These are phyloP conservation scores for Niveomyces coronatus DNA, from an alignment of 2,329 filamentous ascomycete genomes.

Conservation along the genomic window DNA sequence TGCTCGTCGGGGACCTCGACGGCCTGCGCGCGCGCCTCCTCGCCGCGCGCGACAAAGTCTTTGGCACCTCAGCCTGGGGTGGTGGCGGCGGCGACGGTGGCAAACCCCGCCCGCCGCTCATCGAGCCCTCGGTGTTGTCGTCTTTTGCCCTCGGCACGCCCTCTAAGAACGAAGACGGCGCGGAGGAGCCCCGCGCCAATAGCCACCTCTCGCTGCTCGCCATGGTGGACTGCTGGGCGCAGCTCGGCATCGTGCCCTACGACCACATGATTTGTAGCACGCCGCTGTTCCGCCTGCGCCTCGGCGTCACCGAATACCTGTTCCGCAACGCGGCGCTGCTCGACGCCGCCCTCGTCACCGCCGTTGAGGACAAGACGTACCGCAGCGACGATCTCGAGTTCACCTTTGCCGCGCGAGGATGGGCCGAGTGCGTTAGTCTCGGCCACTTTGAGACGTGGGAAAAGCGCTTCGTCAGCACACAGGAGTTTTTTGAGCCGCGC, in stretches of 20 bases:
- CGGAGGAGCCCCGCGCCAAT: slow-evolving; percentile 52
- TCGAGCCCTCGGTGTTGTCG: slow-evolving; percentile 78
- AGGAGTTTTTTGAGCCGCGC: slow-evolving; percentile 81
- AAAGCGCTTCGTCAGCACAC: slow-evolving; percentile 83
- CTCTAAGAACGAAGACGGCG: slow-evolving; percentile 41
- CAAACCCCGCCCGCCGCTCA: slow-evolving; percentile 54
- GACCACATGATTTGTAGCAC: slow-evolving; percentile 99
- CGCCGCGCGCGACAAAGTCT: slow-evolving; percentile 56
- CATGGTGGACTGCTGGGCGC: slow-evolving; percentile 98
- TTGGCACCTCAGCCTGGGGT: slow-evolving; percentile 52
- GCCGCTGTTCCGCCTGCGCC: slow-evolving; percentile 89
- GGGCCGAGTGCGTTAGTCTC: slow-evolving; percentile 86
- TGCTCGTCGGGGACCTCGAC: slow-evolving; percentile 73
- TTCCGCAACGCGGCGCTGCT: slow-evolving; percentile 76
- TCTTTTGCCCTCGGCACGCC: slow-evolving; percentile 74
- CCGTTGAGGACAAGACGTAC: slow-evolving; percentile 82
- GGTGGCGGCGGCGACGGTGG: neutral
- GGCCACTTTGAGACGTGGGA: slow-evolving; percentile 90
- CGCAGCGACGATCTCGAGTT: slow-evolving; percentile 95
- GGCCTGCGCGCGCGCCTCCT: slow-evolving; percentile 67
- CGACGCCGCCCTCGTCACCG: slow-evolving; percentile 75
- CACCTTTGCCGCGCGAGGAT: slow-evolving; percentile 89
- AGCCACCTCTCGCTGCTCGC: slow-evolving; percentile 89
- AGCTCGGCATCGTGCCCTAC: slow-evolving; percentile 86
- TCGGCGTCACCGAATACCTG: slow-evolving; percentile 93